Conservation (phyloP, 83 land plant species). For the Diphasiastrum complanatum region DNA sequence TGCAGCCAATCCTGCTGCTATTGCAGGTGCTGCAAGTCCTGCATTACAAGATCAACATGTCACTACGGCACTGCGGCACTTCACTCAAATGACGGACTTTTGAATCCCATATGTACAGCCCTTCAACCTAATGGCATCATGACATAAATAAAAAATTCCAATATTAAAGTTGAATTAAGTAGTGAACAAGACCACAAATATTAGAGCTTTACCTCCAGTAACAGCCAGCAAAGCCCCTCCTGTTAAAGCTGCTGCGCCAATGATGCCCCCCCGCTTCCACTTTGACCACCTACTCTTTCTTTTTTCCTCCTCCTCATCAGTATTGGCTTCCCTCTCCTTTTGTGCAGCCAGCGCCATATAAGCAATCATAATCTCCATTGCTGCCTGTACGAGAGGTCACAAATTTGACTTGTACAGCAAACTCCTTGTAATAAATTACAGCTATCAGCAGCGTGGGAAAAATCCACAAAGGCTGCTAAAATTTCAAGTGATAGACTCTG, state of each 20-base stretch:
- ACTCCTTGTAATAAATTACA: neutral
- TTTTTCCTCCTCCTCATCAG: conserved; percentile 26
- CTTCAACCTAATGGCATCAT: conserved; percentile 3
- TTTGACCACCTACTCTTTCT: conserved; percentile 49
- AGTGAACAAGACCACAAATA: neutral
- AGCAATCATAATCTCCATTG: conserved; percentile 90
- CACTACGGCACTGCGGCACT: neutral
- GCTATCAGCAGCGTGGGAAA: neutral
- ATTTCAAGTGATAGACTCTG: no score
- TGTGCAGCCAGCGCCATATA: conserved; percentile 78
- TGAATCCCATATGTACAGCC: neutral
- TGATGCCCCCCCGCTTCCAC: conserved; percentile 95
- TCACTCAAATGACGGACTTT: neutral
- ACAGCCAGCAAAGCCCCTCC: conserved; percentile 91
- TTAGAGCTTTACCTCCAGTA: conserved; percentile 62
- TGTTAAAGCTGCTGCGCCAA: conserved; percentile 98
- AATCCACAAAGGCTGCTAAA: neutral
- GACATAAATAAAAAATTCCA: neutral
- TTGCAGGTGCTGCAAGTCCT: conserved; percentile 99
- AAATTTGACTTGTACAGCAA: neutral
- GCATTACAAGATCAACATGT: conserved; percentile 16
- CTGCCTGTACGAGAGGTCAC: conserved; percentile 52
- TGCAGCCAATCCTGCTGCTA: conserved; percentile 96
- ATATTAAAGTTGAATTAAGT: neutral
- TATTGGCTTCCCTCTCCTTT: conserved; percentile 45